Conservation (phyloP, 768 basidiomycete species). For the Tylopilus sp. region DNA sequence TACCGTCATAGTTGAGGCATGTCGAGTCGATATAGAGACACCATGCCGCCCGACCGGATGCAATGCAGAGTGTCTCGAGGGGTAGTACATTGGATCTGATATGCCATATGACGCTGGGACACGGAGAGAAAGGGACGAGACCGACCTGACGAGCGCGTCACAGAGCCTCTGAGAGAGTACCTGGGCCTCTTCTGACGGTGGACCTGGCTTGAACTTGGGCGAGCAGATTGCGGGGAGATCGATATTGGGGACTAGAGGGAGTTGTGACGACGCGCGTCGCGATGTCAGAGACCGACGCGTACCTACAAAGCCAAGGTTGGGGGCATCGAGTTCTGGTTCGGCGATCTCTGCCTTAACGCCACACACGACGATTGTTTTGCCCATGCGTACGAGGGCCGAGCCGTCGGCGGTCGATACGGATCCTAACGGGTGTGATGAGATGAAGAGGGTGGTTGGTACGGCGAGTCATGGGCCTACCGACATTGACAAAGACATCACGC, state of each 20-base stretch:
- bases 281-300: background rate
- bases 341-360: conserved; percentile 96
- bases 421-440: conserved; percentile 41
- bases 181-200: conserved; percentile 93
- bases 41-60: conserved; percentile 80
- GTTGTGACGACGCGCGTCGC: background rate
- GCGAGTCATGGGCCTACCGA: conserved; percentile 56
- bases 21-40: conserved; percentile 92
- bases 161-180: conserved; percentile 81
- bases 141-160: conserved; percentile 71
- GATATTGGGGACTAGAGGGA: conserved; percentile 80
- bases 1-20: conserved; percentile 98
- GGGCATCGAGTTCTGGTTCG: conserved; percentile 78
- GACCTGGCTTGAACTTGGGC: conserved; percentile 91
- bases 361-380: conserved; percentile 92
- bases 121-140: background rate
- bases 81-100: conserved; percentile 66
- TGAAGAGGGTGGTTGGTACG: background rate
- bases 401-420: conserved; percentile 94
- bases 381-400: conserved; percentile 86
- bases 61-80: conserved; percentile 70
- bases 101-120: background rate
- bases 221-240: conserved; percentile 94
- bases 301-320: conserved; percentile 83
- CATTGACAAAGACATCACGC: conserved; percentile 74